Evolutionary conservation across 192 early-diverging fungal genomes (phyloP), one percentile per base, ranked within the genome.

Genomic region (Coemansia sp.): DNA sequence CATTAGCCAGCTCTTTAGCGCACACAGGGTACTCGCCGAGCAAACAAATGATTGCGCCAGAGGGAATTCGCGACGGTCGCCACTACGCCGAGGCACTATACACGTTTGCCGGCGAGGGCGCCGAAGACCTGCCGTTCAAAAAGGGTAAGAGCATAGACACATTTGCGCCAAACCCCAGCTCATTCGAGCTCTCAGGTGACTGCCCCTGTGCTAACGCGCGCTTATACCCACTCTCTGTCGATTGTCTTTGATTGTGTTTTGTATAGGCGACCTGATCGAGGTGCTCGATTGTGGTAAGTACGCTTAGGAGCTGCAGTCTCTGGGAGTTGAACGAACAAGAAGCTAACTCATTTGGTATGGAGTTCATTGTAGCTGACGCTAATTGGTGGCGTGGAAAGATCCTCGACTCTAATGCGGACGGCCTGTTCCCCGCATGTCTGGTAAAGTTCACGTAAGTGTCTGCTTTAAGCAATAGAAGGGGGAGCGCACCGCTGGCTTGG

Each of bases 371-470:
- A 77, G 79, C 80, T 14, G 83, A 84, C 60, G 75, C 83, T 26
- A 84, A 84, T 68, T 84, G 83, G 83, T 84, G 83, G 83, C 69
- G 75, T 26, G 83, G 83, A 47, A 73, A 68, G 55, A 80, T 77
- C 36, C 50, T 69, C 34, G 68, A 64, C 61, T 78, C 78, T 25
- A 66, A 70, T 43, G 72, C 75, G 65, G 78, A 77, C 41, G 83
- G 83, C 4, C 68, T 80, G 48, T 84, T 84, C 52, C 83, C 83
- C 41, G 77, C 83, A 1, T 84, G 83, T 36, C 65, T 84, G 52
- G 83, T 84, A 70, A 77, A 77, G 45, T 77, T 83, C 71, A 73
- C 75, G 80, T 83, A 83, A 83, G 80, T 83, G 61, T 45, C 43
- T 20, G n/a, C 43, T 45, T 45, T 45, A 45, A 20, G 18, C 39